These are phyloP conservation scores for Globisporangium cylindrosporum DNA, from an alignment of 352 stramenopile species.

Conservation along the genomic window DNA sequence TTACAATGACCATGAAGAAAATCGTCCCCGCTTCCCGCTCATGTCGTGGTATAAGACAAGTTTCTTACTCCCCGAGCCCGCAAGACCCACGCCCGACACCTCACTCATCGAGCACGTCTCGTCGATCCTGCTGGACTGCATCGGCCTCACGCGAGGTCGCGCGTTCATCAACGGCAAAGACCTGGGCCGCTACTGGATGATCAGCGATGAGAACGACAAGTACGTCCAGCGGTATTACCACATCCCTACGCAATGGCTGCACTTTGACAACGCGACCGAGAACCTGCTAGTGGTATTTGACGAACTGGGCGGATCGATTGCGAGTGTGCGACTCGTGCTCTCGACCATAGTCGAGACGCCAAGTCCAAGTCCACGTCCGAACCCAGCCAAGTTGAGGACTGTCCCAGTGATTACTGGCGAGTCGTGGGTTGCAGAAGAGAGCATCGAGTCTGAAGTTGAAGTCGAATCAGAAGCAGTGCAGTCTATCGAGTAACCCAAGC, in stretches of 20 bases:
- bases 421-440: not conserved
- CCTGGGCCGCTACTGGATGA: conserved; percentile 67
- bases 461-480: not conserved
- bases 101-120: conserved; percentile 24
- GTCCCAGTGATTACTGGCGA: not conserved
- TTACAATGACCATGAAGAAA: conserved; percentile 7
- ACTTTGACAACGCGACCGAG: conserved; percentile 18
- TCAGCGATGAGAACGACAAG: conserved; percentile 37
- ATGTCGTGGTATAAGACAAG: conserved; percentile 59
- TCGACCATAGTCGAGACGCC: conserved; percentile 41
- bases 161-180: conserved; percentile 66
- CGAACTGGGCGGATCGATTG: conserved; percentile 48
- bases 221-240: conserved; percentile 74
- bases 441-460: not conserved
- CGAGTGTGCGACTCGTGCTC: conserved; percentile 42
- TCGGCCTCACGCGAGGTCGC: conserved; percentile 56
- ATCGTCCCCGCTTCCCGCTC: conserved; percentile 17
- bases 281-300: conserved; percentile 69
- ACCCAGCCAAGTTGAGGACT: not conserved
- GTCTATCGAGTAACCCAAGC: not conserved
- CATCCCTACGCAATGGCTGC: conserved; percentile 55
- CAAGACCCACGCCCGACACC: conserved; percentile 8
- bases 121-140: conserved; percentile 57
- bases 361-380: not conserved
- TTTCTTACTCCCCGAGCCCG: conserved; percentile 28